Base-by-base conservation (phyloP, 257 asterid species). In the Jaltomata sinuosa region DNA sequence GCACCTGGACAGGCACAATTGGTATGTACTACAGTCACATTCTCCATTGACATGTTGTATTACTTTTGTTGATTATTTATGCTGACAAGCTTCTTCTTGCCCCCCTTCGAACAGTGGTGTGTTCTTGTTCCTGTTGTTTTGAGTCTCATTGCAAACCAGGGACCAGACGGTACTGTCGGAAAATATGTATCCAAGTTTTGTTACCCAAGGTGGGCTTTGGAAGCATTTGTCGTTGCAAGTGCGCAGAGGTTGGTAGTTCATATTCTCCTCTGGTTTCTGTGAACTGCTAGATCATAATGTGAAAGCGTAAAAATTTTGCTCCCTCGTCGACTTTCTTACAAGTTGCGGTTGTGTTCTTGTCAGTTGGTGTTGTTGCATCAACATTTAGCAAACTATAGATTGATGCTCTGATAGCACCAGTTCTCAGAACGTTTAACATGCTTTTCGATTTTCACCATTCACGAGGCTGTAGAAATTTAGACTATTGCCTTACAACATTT, bases 101-200 rank as follows among this genome's bases (percentile, higher is more conserved):
- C 40, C 80, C 40, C 79, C 78, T 71, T 80, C 62, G 79, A 38
- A 83, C 98, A 97, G 99, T 94, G 97, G 97, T 97, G 98, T 61
- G 99, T 95, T 90, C 97, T 97, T 54, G 91, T 97, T 84, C 99
- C 99, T 8, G 98, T 97, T 19, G 98, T 97, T 84, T 89, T 95
- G 88, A 95, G 97, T 53, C 94, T 97, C 53, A 77, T 97, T 1
- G 91, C 99, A 9, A 95, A 88, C 86, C 98, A 92, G 91, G 98
- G 91, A n/a, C 92, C 89, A 80, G 92, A 91, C 1, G 94, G 89
- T 85, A 93, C 83, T 83, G 59, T 91, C 10, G 93, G 92, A 47
- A 89, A 53, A 79, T 16, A 78, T 52, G 7, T 95, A 22, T 88
- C 92, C n/a, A 85, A 72, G 32, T 95, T 91, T 86, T 94, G 96